phyloP scores from a whole-genome alignment of 2,329 filamentous ascomycete genomes.

The Alternaria panax region DNA sequence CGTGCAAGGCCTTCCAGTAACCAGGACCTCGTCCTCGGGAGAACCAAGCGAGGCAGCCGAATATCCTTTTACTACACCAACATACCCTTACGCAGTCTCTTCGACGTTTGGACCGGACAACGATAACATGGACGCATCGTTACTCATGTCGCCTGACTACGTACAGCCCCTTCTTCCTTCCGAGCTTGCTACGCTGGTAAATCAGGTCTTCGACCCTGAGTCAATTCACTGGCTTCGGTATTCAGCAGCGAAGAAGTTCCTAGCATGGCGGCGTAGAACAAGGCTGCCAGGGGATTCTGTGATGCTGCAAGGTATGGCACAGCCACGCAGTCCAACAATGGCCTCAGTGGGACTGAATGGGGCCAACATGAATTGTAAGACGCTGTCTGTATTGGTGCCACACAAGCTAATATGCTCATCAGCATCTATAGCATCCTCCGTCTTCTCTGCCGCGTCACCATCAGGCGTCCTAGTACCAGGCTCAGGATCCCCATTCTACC shows the following conservation, averaged over 20 bases:
- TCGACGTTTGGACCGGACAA: conserved; percentile 74
- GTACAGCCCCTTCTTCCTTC: conserved; percentile 79
- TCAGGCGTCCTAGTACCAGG: conserved; percentile 51
- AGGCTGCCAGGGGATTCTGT: conserved; percentile 38
- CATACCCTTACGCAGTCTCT: conserved; percentile 76
- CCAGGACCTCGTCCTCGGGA: conserved; percentile 3
- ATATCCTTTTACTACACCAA: conserved; percentile 42
- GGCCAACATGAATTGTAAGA: conserved; percentile 36
- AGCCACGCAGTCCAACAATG: conserved; percentile 37
- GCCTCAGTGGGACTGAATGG: conserved; percentile 41
- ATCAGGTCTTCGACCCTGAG: conserved; percentile 77
- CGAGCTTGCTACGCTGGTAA: conserved; percentile 74
- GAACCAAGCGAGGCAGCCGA: conserved; percentile 26
- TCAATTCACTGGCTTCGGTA: conserved; percentile 84
- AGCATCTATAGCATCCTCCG: conserved; percentile 46
- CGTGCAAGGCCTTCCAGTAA: conserved; percentile 41
- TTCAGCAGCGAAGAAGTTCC: conserved; percentile 79
- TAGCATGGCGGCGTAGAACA: conserved; percentile 69
- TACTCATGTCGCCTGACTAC: conserved; percentile 93
- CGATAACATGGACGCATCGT: conserved; percentile 89
- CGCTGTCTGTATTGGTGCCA: background rate
- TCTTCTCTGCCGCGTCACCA: conserved; percentile 46
- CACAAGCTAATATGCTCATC: conserved; percentile 23
- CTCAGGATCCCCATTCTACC: conserved; percentile 45
- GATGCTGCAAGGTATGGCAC: conserved; percentile 34